Evolutionary conservation across 2,329 filamentous ascomycete species (phyloP).

Genomic region (Helotiales sp.): DNA sequence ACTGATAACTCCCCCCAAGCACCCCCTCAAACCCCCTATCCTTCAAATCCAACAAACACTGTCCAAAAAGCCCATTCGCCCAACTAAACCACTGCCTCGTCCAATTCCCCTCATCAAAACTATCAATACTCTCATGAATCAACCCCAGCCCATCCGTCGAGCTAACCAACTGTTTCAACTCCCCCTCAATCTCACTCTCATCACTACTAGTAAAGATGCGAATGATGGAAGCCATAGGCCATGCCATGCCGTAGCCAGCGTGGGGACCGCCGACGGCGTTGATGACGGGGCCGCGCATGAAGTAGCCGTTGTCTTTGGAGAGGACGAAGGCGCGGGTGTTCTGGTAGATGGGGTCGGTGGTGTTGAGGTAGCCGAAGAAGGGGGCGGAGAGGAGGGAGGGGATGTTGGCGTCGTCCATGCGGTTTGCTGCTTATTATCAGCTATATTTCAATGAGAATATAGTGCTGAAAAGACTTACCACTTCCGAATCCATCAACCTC

Average conservation of each 20-base stretch:
- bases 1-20: slow-evolving; percentile 50
- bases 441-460: background rate
- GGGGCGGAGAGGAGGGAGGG: slow-evolving; percentile 66
- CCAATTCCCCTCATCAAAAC: slow-evolving; percentile 42
- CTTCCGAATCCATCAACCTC: slow-evolving; percentile 74
- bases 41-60: slow-evolving; percentile 76
- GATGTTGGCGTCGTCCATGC: slow-evolving; percentile 75
- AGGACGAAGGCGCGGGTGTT: slow-evolving; percentile 81
- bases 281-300: slow-evolving; percentile 52
- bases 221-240: slow-evolving; percentile 58
- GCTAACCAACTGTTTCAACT: slow-evolving; percentile 30
- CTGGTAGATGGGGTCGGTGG: slow-evolving; percentile 66
- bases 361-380: slow-evolving; percentile 59
- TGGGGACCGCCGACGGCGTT: slow-evolving; percentile 68
- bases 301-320: slow-evolving; percentile 77
- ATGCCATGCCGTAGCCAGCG: slow-evolving; percentile 58
- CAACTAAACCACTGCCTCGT: slow-evolving; percentile 69
- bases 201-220: slow-evolving; percentile 49
- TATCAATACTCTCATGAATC: slow-evolving; percentile 49
- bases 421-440: slow-evolving; percentile 39
- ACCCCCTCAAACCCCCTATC: slow-evolving; percentile 67
- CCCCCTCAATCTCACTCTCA: slow-evolving; percentile 34
- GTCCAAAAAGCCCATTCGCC: slow-evolving; percentile 86
- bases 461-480: slow-evolving; percentile 37
- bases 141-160: slow-evolving; percentile 39